phyloP scores from a whole-genome alignment of 2,329 filamentous ascomycete species.

The Aspergillus sp. region DNA sequence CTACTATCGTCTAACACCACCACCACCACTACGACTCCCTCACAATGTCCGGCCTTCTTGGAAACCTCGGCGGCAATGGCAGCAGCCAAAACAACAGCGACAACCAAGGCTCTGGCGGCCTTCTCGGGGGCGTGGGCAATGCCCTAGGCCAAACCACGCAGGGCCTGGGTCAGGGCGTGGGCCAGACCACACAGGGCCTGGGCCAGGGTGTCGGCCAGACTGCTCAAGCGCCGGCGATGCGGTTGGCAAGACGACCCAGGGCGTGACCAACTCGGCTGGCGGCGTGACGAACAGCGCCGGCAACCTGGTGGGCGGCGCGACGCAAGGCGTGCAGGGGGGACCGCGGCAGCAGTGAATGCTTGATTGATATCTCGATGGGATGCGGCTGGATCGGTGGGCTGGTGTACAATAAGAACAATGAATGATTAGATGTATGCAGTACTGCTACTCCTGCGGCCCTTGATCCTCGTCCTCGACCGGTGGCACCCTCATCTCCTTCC shows the following conservation, averaged over 20 bases:
- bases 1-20: no score
- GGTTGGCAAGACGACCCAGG: neutral
- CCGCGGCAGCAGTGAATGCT: neutral
- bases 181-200: neutral
- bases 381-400: no score
- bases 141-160: slow-evolving; percentile 2
- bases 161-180: slow-evolving; percentile 1
- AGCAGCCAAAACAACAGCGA: neutral
- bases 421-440: no score
- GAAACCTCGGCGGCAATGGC: slow-evolving; percentile 1
- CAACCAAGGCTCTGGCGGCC: neutral
- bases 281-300: neutral
- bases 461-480: neutral
- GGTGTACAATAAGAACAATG: neutral
- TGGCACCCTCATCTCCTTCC: slow-evolving; percentile 1
- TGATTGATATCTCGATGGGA: no score
- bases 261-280: neutral
- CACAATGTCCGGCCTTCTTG: slow-evolving; percentile 1
- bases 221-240: neutral
- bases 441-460: neutral
- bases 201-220: neutral
- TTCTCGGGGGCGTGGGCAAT: neutral
- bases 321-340: neutral
- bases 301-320: neutral
- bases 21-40: neutral